Base-by-base conservation (phyloP, 768 basidiomycete species). In the Gloeopeniophorella convolvens region DNA sequence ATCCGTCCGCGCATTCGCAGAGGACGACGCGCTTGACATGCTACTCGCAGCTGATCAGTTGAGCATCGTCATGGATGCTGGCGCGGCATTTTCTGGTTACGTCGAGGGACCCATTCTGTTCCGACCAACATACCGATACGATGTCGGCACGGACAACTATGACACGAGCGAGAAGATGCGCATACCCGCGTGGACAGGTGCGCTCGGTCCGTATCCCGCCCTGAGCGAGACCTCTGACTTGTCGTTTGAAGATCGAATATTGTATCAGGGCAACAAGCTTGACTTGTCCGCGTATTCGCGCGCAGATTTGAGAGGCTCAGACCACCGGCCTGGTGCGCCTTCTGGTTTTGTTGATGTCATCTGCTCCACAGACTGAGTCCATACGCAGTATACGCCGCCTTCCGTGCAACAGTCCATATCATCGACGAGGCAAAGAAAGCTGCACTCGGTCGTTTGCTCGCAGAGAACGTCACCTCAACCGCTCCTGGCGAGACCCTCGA, bases 161-260 rank as follows among this genome's bases (percentile, higher is more conserved):
- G 96, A 99, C 65, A 87, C 90, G 12, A 89, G 90, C 63, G 96
- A 98, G 68, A 99, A 98, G 71, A 80, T 84, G 77, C 79, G 96
- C 21, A 85, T 96, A 62, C 96, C 96, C 5, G 91, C 95, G 15
- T 98, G 94, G 94, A 98, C 95, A 60, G 92, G 92, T 92, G 48
- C 51, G 76, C 56, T 21, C 45, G 32, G 26, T 24, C 30, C 26
- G 34, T 27, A 32, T n/a, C 24, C 13, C 30, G 48, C 26, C 28
- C 34, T 28, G 21, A 33, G 54, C 48, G 39, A 65, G 46, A 60
- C n/a, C 12, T 36, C 43, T 32, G 32, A 36, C 12, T 36, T 41
- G 28, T 15, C 33, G 6, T 46, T 32, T 24, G n/a, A 61, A 92
- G 96, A 99, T 71, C 89, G 96, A n/a, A 81, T 99, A 7, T 64